A percentile compares a stretch with the other conserved stretches of the same genome.
These are phyloP conservation scores for Mortierella sp. DNA, from an alignment of 371 early-diverging fungal species.

Conservation along the genomic window DNA sequence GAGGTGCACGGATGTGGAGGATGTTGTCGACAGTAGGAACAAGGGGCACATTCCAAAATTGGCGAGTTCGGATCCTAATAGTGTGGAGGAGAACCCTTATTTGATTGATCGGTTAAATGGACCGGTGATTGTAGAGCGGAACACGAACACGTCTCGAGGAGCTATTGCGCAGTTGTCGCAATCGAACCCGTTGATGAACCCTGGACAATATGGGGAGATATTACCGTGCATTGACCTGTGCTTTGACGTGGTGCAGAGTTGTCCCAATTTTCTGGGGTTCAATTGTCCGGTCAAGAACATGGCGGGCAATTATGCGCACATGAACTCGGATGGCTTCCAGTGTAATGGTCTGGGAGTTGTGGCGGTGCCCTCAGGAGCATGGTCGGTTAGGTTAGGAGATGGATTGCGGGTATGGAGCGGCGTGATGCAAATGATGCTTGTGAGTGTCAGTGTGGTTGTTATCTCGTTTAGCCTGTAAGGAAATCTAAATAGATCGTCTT, in stretches of 20 bases:
- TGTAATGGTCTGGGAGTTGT: conserved; percentile 55
- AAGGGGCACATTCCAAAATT: conserved; percentile 11
- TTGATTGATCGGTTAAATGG: conserved; percentile 35
- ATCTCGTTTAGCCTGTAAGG: no score
- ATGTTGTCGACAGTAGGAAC: conserved; percentile 27
- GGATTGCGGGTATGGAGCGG: neutral
- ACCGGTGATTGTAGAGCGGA: conserved; percentile 47
- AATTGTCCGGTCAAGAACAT: conserved; percentile 67
- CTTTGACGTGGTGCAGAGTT: conserved; percentile 72
- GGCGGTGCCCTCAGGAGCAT: conserved; percentile 25
- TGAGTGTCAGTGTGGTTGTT: no score
- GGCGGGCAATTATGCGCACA: conserved; percentile 48
- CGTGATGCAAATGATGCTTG: neutral
- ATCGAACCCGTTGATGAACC: conserved; percentile 35
- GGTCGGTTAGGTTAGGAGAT: neutral
- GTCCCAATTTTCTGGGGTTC: conserved; percentile 72
- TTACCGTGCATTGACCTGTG: conserved; percentile 76
- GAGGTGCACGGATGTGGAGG: conserved; percentile 62
- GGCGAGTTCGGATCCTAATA: neutral
- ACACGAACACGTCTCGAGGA: conserved; percentile 45
- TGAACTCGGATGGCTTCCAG: conserved; percentile 37
- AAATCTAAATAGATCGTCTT: no score
- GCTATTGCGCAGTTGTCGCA: conserved; percentile 30
- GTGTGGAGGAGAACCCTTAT: conserved; percentile 36
- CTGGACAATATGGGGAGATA: conserved; percentile 65